Base-by-base conservation (phyloP, 1,284 basidiomycete genomes). In the Vanrija pseudolonga region DNA sequence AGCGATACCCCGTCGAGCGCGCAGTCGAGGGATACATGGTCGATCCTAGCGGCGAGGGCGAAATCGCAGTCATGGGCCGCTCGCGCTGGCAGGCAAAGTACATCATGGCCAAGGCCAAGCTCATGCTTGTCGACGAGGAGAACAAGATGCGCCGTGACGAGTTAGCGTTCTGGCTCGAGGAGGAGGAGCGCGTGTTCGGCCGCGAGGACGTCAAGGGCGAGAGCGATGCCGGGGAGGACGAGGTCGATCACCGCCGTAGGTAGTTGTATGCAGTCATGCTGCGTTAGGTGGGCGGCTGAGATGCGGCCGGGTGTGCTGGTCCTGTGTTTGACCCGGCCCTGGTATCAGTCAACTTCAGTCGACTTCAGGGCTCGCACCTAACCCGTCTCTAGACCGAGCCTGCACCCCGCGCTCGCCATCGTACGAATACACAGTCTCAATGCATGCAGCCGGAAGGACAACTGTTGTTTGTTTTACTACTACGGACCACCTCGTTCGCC, bases 91-190 rank as follows among this genome's bases (percentile, higher is more conserved):
- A 71, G 57, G 65, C 61, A 23, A 65, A 61, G 46, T 74, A 71
- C 51, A 61, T 74, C 18, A 68, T 72, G 65, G 66, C 67, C 40
- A 74, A 74, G 56, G 72, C 70, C 20, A 72, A 72, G 52, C 60
- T 74, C 56, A 73, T 74, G 72, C 61, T 74, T 52, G 65, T 71
- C 12, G 68, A 70, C 23, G 72, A 74, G 52, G 72, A 74, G 60
- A 73, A 72, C 60, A 53, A 53, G 44, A 71, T 73, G 70, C 60
- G 72, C 50, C 49, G 65, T 20, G 53, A 53, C 41, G 66, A 72
- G 50, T 46, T 72, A 23, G 45, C 41, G 37, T 60, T 60, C 28
- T 56, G 58, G 51, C 36, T 58, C 44, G 50, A 39, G 14, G 47
- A 47, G 50, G 64, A 63, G 54, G 49, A 49, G 28, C 53, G 50